Conservation (phyloP, 2,329 filamentous ascomycete species). For the Elsinoe australis region DNA sequence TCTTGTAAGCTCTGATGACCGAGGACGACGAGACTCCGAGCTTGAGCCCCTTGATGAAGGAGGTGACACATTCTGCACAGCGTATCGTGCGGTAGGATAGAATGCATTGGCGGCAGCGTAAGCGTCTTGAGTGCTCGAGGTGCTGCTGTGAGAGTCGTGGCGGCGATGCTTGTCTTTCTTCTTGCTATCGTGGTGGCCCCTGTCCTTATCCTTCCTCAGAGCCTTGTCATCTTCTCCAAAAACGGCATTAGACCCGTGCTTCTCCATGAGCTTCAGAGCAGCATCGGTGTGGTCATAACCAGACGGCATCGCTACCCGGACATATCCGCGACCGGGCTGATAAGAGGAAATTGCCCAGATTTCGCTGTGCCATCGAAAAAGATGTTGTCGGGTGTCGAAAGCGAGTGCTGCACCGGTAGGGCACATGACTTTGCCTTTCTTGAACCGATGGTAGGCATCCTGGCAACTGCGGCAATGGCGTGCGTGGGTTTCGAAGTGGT, state of each 20-base stretch:
- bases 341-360: not conserved
- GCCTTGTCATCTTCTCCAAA: slow-evolving; percentile 6
- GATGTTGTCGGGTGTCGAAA: not conserved
- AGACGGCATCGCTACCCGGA: slow-evolving; percentile 6
- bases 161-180: slow-evolving; percentile 9
- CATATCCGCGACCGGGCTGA: not conserved
- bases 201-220: not conserved
- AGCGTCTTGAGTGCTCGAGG: not conserved
- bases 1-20: not conserved
- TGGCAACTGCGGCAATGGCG: not conserved
- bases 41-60: slow-evolving; percentile 2
- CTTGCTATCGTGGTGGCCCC: not conserved
- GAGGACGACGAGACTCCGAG: slow-evolving; percentile 3
- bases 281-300: slow-evolving; percentile 2
- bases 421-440: slow-evolving; percentile 10
- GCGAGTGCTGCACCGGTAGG: not conserved
- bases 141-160: not conserved
- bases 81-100: not conserved
- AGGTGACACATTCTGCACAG: slow-evolving; percentile 1
- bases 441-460: slow-evolving; percentile 10
- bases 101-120: slow-evolving; percentile 7
- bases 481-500: slow-evolving; percentile 5
- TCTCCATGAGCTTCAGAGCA: slow-evolving; percentile 6
- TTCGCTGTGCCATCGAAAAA: not conserved
- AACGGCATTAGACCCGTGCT: not conserved